Base-by-base conservation (phyloP, 1,284 basidiomycete genomes). In the Ustilago trichophora region DNA sequence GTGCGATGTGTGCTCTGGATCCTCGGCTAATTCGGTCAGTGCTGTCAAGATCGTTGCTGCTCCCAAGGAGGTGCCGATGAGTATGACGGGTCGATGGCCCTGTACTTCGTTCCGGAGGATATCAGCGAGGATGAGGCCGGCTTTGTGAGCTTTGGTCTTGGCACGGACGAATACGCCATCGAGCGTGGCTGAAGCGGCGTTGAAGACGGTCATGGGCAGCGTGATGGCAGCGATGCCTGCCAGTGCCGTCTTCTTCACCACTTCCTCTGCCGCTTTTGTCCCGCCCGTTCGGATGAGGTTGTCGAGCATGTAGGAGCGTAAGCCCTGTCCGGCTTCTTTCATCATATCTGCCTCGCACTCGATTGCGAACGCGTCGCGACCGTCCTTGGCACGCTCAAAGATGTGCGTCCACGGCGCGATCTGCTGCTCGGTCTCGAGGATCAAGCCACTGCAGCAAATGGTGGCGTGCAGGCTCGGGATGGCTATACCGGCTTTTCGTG, bases 31-130 rank as follows among this genome's bases (percentile, higher is more conserved):
- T 64, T 85, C 83, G 2, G 83, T 80, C 10, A 87, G 81, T 8
- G 85, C 85, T 19, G 84, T 80, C 46, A 86, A 80, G 37, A 87
- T 80, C 1, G 85, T 85, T 0, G 85, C 79, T 0, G 85, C 84
- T 9, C 86, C 86, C 7, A 86, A 79, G 1, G 85, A 85, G 3
- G 84, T 84, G 4, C 85, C 86, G 63, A 87, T 83, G 25, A 87
- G 75, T 0, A 84, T 75, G 3, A 85, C 84, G 0, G 86, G 86
- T 1, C 86, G 80, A 63, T 85, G 83, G 7, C 86, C 86, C 68
- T 87, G 86, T 0, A 86, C 84, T 22, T 84, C 80, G 55, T 85
- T 84, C 34, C 84, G 81, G 18, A 87, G 80, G 7, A 86, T 85
- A 45, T 86, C 85, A 7, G 86, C 85, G 1, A 87, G 82, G 9